phyloP scores from a whole-genome alignment of 1,284 basidiomycete species.

The Leccinum cinnamomeum region DNA sequence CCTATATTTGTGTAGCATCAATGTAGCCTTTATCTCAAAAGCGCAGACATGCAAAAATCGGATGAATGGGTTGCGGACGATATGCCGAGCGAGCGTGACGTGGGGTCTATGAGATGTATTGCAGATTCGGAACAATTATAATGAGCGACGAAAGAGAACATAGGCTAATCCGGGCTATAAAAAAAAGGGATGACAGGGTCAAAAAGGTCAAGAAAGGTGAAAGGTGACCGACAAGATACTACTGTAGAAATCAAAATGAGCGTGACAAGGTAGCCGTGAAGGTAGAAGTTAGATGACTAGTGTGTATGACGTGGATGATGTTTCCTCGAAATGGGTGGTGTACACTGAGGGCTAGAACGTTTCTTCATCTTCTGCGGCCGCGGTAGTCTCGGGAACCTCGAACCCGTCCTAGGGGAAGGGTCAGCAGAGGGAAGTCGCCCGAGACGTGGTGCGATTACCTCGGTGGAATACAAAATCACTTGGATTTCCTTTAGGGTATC shows the following conservation, averaged over 20 bases:
- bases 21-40: slow-evolving; percentile 33
- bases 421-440: slow-evolving; percentile 6
- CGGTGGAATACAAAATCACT: slow-evolving; percentile 92
- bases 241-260: slow-evolving; percentile 17
- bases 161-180: slow-evolving; percentile 21
- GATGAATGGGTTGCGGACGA: slow-evolving; percentile 8
- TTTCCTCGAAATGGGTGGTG: slow-evolving; percentile 8
- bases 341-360: slow-evolving; percentile 43
- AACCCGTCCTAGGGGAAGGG: slow-evolving; percentile 56
- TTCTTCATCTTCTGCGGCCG: slow-evolving; percentile 55
- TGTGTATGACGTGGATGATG: slow-evolving; percentile 8
- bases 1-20: slow-evolving; percentile 26
- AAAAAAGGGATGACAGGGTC: slow-evolving; percentile 3
- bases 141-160: slow-evolving; percentile 17
- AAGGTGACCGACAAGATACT: slow-evolving; percentile 9
- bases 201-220: slow-evolving; percentile 11
- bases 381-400: slow-evolving; percentile 61
- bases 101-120: slow-evolving; percentile 30
- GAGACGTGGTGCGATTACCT: slow-evolving; percentile 51
- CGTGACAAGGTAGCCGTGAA: slow-evolving; percentile 15
- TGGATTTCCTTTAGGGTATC: slow-evolving; percentile 82
- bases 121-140: slow-evolving; percentile 29
- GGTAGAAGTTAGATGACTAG: slow-evolving; percentile 6
- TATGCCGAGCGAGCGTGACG: neutral
- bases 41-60: neutral